Percentiles rank a stretch among this genome's conserved stretches.
These are phyloP conservation scores for Aspergillus sp. DNA, from an alignment of 2,329 filamentous ascomycete species.

Conservation along the genomic window DNA sequence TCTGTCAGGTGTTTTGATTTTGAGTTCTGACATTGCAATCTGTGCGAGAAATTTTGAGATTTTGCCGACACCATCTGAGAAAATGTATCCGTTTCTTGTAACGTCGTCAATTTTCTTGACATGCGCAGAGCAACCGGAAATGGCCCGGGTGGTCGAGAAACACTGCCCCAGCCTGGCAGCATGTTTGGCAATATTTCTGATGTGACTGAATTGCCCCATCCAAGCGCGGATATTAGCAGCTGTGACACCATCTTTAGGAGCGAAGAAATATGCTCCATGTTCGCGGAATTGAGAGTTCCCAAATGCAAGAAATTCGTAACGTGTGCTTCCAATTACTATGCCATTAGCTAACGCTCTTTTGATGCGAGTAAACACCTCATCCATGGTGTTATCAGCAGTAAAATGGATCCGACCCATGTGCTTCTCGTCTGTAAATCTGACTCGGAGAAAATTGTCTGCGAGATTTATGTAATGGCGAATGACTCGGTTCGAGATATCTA, in stretches of 20 bases:
- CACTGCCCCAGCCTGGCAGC: slow-evolving; percentile 89
- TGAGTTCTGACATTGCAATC: slow-evolving; percentile 71
- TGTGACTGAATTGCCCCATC: slow-evolving; percentile 84
- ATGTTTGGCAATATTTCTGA: slow-evolving; percentile 82
- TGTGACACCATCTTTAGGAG: slow-evolving; percentile 63
- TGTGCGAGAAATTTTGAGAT: slow-evolving; percentile 77
- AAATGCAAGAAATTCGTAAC: slow-evolving; percentile 88
- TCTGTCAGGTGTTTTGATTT: slow-evolving; percentile 53
- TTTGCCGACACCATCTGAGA: slow-evolving; percentile 91
- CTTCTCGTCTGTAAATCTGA: slow-evolving; percentile 86
- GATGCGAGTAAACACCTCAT: slow-evolving; percentile 73
- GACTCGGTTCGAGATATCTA: slow-evolving; percentile 87
- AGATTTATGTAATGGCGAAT: slow-evolving; percentile 68
- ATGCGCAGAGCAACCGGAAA: slow-evolving; percentile 62
- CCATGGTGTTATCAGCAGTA: slow-evolving; percentile 56
- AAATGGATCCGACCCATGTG: slow-evolving; percentile 61
- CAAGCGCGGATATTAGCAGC: slow-evolving; percentile 76
- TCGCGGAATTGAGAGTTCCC: slow-evolving; percentile 95
- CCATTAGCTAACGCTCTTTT: slow-evolving; percentile 72
- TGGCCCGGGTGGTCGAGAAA: slow-evolving; percentile 85
- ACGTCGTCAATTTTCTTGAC: slow-evolving; percentile 68
- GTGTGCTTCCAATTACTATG: slow-evolving; percentile 76
- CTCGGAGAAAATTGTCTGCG: slow-evolving; percentile 79
- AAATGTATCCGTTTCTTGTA: slow-evolving; percentile 65
- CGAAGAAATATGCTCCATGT: slow-evolving; percentile 90